Percentiles rank a stretch among this genome's conserved stretches.
These are phyloP conservation scores for Fusarium equiseti DNA, from an alignment of 2,329 filamentous ascomycete genomes.

Conservation along the genomic window DNA sequence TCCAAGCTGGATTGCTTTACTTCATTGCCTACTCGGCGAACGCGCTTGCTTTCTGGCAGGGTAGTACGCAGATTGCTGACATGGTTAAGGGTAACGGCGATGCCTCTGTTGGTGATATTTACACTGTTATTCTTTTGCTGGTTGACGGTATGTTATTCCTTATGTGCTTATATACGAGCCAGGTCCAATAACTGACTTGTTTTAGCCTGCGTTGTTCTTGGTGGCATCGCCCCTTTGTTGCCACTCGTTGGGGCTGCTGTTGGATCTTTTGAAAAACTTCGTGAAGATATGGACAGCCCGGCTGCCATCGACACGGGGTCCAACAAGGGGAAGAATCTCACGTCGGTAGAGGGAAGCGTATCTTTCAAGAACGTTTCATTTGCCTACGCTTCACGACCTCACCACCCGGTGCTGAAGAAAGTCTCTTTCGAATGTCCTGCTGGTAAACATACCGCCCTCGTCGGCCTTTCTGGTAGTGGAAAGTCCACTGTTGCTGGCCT, in stretches of 20 bases:
- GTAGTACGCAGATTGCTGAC: constrained; percentile 64
- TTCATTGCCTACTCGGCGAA: constrained; percentile 77
- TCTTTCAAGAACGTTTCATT: constrained; percentile 59
- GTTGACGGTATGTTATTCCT: constrained; percentile 63
- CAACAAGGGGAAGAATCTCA: constrained; percentile 55
- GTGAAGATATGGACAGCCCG: constrained; percentile 67
- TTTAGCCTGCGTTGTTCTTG: constrained; percentile 69
- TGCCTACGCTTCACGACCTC: constrained; percentile 58
- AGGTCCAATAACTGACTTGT: constrained; percentile 17
- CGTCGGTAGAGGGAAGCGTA: constrained; percentile 55
- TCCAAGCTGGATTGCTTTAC: constrained; percentile 72
- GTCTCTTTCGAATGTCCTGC: constrained; percentile 62
- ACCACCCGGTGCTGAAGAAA: constrained; percentile 57
- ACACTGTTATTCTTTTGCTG: constrained; percentile 74
- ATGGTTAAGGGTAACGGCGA: constrained; percentile 52
- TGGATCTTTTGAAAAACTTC: constrained; percentile 68
- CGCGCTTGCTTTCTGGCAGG: constrained; percentile 76
- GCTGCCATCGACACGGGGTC: constrained; percentile 59
- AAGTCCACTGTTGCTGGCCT: constrained; percentile 69
- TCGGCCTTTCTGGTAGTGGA: constrained; percentile 69
- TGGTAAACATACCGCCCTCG: constrained; percentile 66
- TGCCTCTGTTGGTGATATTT: constrained; percentile 62
- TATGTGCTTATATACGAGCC: not conserved
- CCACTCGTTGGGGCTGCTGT: constrained; percentile 70
- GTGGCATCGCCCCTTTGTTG: constrained; percentile 72